Percentiles rank a stretch among this genome's conserved stretches.
These are phyloP conservation scores for Penicillium pancosmium DNA, from an alignment of 495 filamentous ascomycete species.

Conservation along the genomic window DNA sequence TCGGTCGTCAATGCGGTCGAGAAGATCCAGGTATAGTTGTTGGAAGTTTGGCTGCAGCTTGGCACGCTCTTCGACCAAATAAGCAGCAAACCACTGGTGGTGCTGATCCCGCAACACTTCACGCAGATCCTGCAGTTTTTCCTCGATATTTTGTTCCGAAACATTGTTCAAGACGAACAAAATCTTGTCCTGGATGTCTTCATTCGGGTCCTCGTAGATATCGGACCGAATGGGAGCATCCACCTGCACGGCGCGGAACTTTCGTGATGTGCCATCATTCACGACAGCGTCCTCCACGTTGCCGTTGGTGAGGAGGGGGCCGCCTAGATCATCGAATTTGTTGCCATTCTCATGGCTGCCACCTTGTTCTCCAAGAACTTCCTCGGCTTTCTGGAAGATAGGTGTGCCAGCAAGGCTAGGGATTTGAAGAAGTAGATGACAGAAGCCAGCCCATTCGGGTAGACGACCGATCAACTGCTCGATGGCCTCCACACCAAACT, in stretches of 20 bases:
- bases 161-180: slow-evolving; percentile 97
- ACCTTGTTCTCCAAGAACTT: slow-evolving; percentile 70
- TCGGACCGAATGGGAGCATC: slow-evolving; percentile 63
- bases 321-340: slow-evolving; percentile 39
- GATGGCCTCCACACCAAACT: slow-evolving; percentile 96
- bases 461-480: slow-evolving; percentile 81
- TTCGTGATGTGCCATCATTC: slow-evolving; percentile 54
- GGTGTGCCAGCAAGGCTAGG: slow-evolving; percentile 81
- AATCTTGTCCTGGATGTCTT: slow-evolving; percentile 87
- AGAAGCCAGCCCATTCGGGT: slow-evolving; percentile 91
- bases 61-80: slow-evolving; percentile 94
- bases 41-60: slow-evolving; percentile 98
- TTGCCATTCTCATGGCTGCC: slow-evolving; percentile 17
- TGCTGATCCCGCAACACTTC: slow-evolving; percentile 77
- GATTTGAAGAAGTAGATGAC: slow-evolving; percentile 76
- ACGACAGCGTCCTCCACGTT: slow-evolving; percentile 59
- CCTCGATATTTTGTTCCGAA: slow-evolving; percentile 80
- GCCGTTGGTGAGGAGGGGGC: slow-evolving; percentile 62
- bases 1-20: slow-evolving; percentile 79
- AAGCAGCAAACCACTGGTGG: slow-evolving; percentile 93
- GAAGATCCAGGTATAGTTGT: slow-evolving; percentile 83
- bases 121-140: slow-evolving; percentile 77
- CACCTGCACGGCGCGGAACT: slow-evolving; percentile 74
- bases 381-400: slow-evolving; percentile 77
- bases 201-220: slow-evolving; percentile 76